Base-by-base conservation (phyloP, 148 eudicot genomes). In the Mesembryanthemum crystallinum region DNA sequence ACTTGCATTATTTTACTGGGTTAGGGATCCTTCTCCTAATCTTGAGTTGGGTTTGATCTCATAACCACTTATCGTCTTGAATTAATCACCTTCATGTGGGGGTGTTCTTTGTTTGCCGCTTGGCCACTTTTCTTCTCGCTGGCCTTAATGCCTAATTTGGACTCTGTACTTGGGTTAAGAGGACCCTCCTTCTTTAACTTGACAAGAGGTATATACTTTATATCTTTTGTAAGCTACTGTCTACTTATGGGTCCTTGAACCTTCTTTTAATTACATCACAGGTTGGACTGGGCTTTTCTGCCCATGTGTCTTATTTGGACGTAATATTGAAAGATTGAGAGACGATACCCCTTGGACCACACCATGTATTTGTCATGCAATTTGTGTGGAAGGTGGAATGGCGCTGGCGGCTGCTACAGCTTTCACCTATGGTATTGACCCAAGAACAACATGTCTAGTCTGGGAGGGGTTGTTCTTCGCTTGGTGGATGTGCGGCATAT, bases 401-500 rank as follows among this genome's bases (percentile, higher is more conserved):
- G 94, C 89, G 57, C 82, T 89, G 63, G 97, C 94, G n/a, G 92
- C 87, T 65, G 89, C 85, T 67, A 88, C 90, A 35, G 90, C 94
- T 68, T 74, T 80, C 67, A 82, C 90, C 52, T 85, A 91, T 80
- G 98, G 98, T 47, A 71, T 94, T 64, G 97, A 94, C 79, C 98
- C 97, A 20, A 77, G 83, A 72, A 88, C 95, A 8, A 82, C 94
- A 58, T 87, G 84, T 78, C 95, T 91, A 67, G 75, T 94, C 24
- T 80, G 85, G 63, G 95, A 91, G 82, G 97, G 95, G 68, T 79
- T 94, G 29, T 76, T 91, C 39, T 91, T 91, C 77, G 73, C 93
- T 43, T 94, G 98, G 98, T 91, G 97, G 97, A 88, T 91, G 91
- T 91, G 97, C 67, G 98, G 95, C 51, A 85, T 90, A 73, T 94